Evolutionary conservation across 345 rosid species (phyloP).

Genomic region (Lepidium aucheri): DNA sequence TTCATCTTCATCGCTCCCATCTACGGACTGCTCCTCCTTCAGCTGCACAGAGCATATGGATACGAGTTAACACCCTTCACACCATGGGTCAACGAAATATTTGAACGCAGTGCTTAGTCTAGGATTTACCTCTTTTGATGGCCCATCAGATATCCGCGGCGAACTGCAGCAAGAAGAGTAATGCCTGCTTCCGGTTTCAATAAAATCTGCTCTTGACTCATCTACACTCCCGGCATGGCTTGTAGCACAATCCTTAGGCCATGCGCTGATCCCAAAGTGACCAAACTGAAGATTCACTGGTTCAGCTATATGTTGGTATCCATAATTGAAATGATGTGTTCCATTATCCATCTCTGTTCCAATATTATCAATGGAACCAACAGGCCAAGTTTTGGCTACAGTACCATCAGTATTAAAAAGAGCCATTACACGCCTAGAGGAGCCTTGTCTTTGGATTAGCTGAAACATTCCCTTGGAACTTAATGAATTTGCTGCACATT

Average conservation of each 20-base stretch:
- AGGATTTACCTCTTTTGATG: conserved; percentile 67
- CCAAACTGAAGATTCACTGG: conserved; percentile 97
- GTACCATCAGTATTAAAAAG: conserved; percentile 92
- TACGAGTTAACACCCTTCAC: neutral
- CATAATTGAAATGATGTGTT: conserved; percentile 49
- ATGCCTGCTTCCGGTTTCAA: conserved; percentile 76
- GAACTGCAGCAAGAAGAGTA: conserved; percentile 96
- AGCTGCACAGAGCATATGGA: conserved; percentile 33
- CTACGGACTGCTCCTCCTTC: conserved; percentile 82
- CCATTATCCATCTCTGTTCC: conserved; percentile 32
- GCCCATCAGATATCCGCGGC: conserved; percentile 74
- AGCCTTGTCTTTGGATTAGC: conserved; percentile 86
- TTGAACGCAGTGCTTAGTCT: neutral
- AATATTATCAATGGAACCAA: conserved; percentile 42
- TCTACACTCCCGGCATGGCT: conserved; percentile 88
- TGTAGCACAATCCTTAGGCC: conserved; percentile 94
- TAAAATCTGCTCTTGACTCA: conserved; percentile 64
- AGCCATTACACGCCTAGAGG: conserved; percentile 94
- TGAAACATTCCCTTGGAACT: conserved; percentile 97
- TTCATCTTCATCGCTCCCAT: conserved; percentile 98
- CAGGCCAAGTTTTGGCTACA: conserved; percentile 97
- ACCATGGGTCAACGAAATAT: neutral
- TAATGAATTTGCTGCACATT: conserved; percentile 83
- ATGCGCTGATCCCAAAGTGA: conserved; percentile 92
- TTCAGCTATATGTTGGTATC: conserved; percentile 69